Base-by-base conservation (phyloP, 2,329 filamentous ascomycete species). In the Monosporascus cannonballus region DNA sequence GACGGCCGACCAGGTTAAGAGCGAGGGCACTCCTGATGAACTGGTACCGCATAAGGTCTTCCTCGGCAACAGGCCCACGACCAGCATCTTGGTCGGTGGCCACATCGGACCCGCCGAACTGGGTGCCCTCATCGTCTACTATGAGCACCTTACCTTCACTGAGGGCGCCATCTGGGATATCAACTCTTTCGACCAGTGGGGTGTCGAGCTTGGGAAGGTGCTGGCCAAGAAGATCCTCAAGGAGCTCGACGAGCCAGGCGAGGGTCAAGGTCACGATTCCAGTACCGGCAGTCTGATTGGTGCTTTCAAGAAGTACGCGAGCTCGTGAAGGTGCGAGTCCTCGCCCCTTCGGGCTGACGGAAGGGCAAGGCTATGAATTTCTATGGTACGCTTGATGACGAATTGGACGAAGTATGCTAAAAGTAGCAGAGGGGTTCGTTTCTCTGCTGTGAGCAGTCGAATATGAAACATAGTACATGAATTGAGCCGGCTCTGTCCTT, bases 171-270 rank as follows among this genome's bases (percentile, higher is more conserved):
- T 99, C 70, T 99, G 94, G 94, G 96, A 97, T 77, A 96, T 99
- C 80, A 99, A 99, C 84, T 91, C 87, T 67, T 99, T 97, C 69
- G 94, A 99, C 76, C 94, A 99, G 80, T 99, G 94, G 94, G 94
- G 94, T 75, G 94, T 99, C 45, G 94, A 99, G 80, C 79, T 99
- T 57, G 94, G 94, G 72, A 99, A 99, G 86, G 85, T 87, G 41
- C 78, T 99, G 61, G 94, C 94, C 56, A 97, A 93, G 85, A 92
- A 90, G 77, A 91, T 92, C 59, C 86, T 90, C 64, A 73, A 74
- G 66, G 94, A 99, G 79, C 81, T 99, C 54, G 91, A 96, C 60
- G 80, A 86, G 68, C 72, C 80, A n/a, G 89, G 83, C 56, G 84
- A 82, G 63, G 85, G 85, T 51, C 76, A 76, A 54, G 82, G 80